Evolutionary conservation across 179 eudicot genomes (phyloP), one percentile per base, ranked within the genome.

Genomic region (Silene coronaria): DNA sequence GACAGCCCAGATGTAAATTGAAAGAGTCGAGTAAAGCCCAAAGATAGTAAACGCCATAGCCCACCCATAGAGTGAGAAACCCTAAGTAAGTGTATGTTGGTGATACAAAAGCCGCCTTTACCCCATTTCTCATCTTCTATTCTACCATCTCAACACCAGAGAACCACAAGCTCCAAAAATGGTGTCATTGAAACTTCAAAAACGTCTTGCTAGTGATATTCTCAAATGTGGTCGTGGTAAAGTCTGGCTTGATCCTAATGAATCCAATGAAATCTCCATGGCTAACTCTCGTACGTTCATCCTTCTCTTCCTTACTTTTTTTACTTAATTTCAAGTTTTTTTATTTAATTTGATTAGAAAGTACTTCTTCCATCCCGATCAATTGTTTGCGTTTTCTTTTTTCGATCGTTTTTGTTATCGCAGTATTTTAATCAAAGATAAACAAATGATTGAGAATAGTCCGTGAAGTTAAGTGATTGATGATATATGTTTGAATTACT

Each of bases 201-300:
- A 89, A 86, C 84, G 98, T 88, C 88, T 93, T 12, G 85, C 98
- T 71, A 86, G 90, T 7, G 86, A 87, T 67, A 87, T 90, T 14
- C 88, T 91, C 84, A 87, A 88, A 81, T 91, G 97, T 64, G 97
- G 97, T 16, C 82, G 79, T 24, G 90, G 91, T 6, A 90, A 91
- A 79, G 91, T 88, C 34, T 90, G 97, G 97, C 94, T 93, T 58
- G 97, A 90, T 46, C 98, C 98, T 1, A 93, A 93, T 83, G 98
- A 93, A 81, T 71, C 53, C 80, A 87, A 80, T 70, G 98, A 93
- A 80, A 90, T 93, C 85, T 91, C 98, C 86, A 88, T 90, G 97
- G 98, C 98, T 34, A 93, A 93, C 76, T 93, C 98, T 71, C 91
- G 96, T 93, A 81, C 21, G 86, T 77, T 51, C 19, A 24, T 34